phyloP scores from a whole-genome alignment of 805 yeast genomes.

The Lipomyces yamanashiensis region DNA sequence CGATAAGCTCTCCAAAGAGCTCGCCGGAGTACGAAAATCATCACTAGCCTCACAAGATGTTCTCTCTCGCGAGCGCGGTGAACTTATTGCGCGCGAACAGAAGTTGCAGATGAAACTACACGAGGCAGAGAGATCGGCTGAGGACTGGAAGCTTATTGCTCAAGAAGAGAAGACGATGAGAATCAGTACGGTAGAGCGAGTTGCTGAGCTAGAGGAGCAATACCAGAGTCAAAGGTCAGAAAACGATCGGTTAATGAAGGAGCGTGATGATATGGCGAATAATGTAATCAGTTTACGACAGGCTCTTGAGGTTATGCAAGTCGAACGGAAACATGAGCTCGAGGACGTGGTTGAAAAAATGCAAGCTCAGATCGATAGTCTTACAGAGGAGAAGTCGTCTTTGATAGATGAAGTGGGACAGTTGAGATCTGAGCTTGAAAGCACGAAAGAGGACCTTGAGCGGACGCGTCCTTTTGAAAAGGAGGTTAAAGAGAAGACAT shows the following conservation, averaged over 20 bases:
- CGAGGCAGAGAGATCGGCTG: constrained; percentile 35
- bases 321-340: constrained; percentile 39
- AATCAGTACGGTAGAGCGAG: constrained; percentile 28
- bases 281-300: constrained; percentile 44
- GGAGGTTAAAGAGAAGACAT: constrained; percentile 69
- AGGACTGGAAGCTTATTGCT: constrained; percentile 45
- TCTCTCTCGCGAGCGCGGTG: constrained; percentile 39
- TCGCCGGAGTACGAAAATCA: constrained; percentile 38
- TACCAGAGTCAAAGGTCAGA: constrained; percentile 37
- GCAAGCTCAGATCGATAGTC: constrained; percentile 41
- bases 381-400: constrained; percentile 44
- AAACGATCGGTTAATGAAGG: constrained; percentile 13
- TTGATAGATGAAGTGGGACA: constrained; percentile 42
- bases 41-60: constrained; percentile 36
- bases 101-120: constrained; percentile 35
- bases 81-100: constrained; percentile 20
- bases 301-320: constrained; percentile 40
- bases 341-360: constrained; percentile 46
- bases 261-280: constrained; percentile 18
- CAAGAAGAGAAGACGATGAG: constrained; percentile 45
- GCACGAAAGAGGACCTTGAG: constrained; percentile 36
- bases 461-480: constrained; percentile 51
- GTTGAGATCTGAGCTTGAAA: constrained; percentile 23
- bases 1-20: constrained; percentile 41
- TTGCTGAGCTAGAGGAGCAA: constrained; percentile 45